Base-by-base conservation (phyloP, 164 flowering plant species). In the Stephania cephalantha region DNA sequence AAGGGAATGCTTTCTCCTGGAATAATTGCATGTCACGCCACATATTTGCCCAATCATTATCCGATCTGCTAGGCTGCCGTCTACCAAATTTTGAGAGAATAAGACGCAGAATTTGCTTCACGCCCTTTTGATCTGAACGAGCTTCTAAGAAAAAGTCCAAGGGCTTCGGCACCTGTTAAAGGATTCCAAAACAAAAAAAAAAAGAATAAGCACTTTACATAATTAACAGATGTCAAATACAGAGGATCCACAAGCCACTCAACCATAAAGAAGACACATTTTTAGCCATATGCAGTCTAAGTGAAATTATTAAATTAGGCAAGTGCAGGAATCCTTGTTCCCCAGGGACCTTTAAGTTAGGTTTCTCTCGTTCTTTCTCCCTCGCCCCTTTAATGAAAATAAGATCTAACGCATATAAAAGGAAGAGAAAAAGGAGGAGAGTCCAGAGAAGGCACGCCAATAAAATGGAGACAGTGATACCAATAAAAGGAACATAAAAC, bases 21-120 rank as follows among this genome's bases (percentile, higher is more conserved):
- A 96, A 79, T 73, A 82, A 82, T 76, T 85, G 97, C 86, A 96
- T 78, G 85, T 96, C 98, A 79, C 89, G 95, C 99, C 99, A 96
- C 95, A 94, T 84, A 79, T 76, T 90, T 67, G 96, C 90, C 98
- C 99, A 96, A 55, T 96, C 99, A 85, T 84, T 89, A 85, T 96
- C 99, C 46, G 92, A 83, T 72, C 89, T 87, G 25, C 87, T 88
- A 63, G 95, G 93, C 74, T 90, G 93, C 44, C 92, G 86, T 31
- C 99, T 97, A 67, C 89, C 83, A 84, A 96, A 94, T 83, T 96
- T 96, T 72, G 99, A 96, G 25, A 96, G 97, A 77, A 96, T 85
- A 65, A 96, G 97, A 72, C 98, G 99, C 74, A 96, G 83, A 74
- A 92, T 90, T 84, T 94, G 99, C 69, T 94, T 96, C 71, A 91